Evolutionary conservation across 305 asterid genomes (phyloP), one percentile per base, ranked within the genome.

Genomic region (Fraxinus paxiana): DNA sequence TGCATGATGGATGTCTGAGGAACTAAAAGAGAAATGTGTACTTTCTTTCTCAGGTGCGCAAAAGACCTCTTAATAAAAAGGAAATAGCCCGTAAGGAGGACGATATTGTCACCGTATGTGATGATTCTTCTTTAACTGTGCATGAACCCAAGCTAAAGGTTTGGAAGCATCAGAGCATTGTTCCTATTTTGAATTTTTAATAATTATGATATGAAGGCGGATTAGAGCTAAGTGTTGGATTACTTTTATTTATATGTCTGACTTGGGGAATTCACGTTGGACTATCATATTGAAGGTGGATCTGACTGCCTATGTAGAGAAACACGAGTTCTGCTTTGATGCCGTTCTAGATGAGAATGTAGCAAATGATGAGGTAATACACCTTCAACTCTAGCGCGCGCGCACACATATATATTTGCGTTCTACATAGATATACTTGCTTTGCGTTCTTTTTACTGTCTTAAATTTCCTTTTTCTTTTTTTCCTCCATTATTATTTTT

Each of bases 91-190:
- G 98, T 80, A 96, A 96, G 82, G 98, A 96, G 89, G 99, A 96
- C 73, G 99, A 96, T 77, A 88, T 96, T 78, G 99, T 96, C 78
- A 87, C 95, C 35, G 98, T 94, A 35, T 84, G 85, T 70, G 96
- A 92, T 86, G 93, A 90, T 89, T 86, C 93, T 59, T 88, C 89
- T 90, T 88, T 96, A 82, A 78, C 96, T 34, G 98, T 96, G 70
- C 97, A 96, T 84, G 98, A 96, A 83, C 98, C 99, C 77, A 96
- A 93, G 83, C 78, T 96, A 81, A 96, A 96, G 99, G 99, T 96
- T 69, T 77, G 88, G 22, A 30, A 74, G 51, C 78, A 37, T 56
- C 78, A 65, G 61, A 81, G 71, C 73, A 48, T 82, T 76, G 48
- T 75, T 82, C 46, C 73, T 37, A 56, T 34, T 61, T 81, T 72